Evolutionary conservation across 78 protist genomes (phyloP).

Genomic region (Pelomyxa schiedti): DNA sequence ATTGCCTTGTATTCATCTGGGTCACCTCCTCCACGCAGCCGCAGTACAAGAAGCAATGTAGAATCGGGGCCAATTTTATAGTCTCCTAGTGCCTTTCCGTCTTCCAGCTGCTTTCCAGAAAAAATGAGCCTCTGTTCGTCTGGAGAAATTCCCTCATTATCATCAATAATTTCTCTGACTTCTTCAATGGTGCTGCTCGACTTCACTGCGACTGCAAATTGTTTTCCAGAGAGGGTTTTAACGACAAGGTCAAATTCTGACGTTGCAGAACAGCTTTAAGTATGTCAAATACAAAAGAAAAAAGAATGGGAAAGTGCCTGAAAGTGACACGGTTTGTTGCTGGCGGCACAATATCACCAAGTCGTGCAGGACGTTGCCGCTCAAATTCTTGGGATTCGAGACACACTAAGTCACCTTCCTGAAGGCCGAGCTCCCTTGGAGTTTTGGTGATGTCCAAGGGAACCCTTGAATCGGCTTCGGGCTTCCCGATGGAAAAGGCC

Average conservation of each 20-base stretch:
- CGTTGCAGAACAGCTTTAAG: too few species aligned
- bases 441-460: background rate
- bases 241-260: conserved; percentile 31
- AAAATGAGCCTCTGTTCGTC: background rate
- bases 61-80: background rate
- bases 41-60: background rate
- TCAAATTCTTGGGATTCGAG: background rate
- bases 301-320: too few species aligned
- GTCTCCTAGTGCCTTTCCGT: background rate
- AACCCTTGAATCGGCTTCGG: background rate
- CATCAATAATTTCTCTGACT: background rate
- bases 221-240: conserved; percentile 73
- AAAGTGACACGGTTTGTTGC: background rate
- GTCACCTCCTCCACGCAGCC: background rate
- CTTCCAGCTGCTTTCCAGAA: background rate
- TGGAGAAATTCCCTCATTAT: background rate
- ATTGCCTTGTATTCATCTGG: background rate
- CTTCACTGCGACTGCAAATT: background rate
- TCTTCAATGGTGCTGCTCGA: background rate
- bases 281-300: too few species aligned
- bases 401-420: background rate
- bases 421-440: background rate
- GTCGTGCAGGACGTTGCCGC: background rate
- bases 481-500: background rate
- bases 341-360: background rate